Evolutionary conservation across 2,329 filamentous ascomycete genomes (phyloP).

Genomic region (Shiraia sp.): DNA sequence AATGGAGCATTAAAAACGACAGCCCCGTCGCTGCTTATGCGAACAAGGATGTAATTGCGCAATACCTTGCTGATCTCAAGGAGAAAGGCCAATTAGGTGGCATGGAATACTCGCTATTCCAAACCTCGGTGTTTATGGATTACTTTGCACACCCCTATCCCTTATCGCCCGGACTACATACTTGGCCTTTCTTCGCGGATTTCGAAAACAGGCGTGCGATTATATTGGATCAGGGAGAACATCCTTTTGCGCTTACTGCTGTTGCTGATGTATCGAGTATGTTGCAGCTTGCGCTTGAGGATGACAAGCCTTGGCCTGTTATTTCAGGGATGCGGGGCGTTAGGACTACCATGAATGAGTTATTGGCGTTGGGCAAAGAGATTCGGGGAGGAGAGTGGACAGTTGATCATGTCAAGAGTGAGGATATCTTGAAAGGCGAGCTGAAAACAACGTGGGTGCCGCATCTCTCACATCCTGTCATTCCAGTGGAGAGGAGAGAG

Average conservation of each 20-base stretch:
- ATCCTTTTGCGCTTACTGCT: constrained; percentile 32
- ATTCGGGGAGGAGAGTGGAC: constrained; percentile 36
- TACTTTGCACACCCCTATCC: constrained; percentile 58
- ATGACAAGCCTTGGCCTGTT: constrained; percentile 29
- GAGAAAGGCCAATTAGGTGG: constrained; percentile 53
- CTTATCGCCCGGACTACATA: constrained; percentile 51
- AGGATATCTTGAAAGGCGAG: constrained; percentile 53
- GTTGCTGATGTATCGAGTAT: constrained; percentile 30
- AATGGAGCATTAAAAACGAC: constrained; percentile 35
- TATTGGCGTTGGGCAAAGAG: constrained; percentile 33
- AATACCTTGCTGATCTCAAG: constrained; percentile 56
- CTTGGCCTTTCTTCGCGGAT: constrained; percentile 41
- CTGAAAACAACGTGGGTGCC: constrained; percentile 49
- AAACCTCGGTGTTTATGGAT: constrained; percentile 59
- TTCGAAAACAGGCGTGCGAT: constrained; percentile 32
- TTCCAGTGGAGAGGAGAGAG: constrained; percentile 43
- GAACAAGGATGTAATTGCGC: constrained; percentile 55
- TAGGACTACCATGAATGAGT: constrained; percentile 28
- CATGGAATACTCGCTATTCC: constrained; percentile 61
- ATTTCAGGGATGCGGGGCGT: constrained; percentile 32
- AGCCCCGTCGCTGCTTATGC: constrained; percentile 53
- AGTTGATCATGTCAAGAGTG: constrained; percentile 51
- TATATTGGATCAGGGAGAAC: constrained; percentile 30
- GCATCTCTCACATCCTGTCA: constrained; percentile 33
- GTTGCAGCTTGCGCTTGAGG: constrained; percentile 29